phyloP scores from a whole-genome alignment of 106 monocot species.

The Dioscorea zingiberensis region DNA sequence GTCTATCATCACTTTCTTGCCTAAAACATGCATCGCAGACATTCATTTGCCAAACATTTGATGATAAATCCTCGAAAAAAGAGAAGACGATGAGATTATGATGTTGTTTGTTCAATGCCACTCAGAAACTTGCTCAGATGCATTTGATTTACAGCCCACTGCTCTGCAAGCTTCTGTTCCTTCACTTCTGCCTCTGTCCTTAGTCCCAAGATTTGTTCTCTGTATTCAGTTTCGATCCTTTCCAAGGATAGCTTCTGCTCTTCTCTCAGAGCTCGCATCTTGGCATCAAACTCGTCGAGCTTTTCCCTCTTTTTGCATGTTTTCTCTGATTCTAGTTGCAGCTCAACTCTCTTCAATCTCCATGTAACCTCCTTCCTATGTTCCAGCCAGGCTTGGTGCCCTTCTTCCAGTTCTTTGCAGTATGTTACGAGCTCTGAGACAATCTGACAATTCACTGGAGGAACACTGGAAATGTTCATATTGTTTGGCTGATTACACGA shows the following conservation, averaged over 20 bases:
- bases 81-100: too few species aligned
- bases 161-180: constrained; percentile 83
- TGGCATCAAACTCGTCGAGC: constrained; percentile 73
- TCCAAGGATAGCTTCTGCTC: constrained; percentile 52
- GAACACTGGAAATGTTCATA: background rate
- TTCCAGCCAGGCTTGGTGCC: constrained; percentile 48
- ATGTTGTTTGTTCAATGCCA: too few species aligned
- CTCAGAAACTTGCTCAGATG: constrained; percentile 46
- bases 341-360: constrained; percentile 68
- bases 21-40: too few species aligned
- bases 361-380: constrained; percentile 76
- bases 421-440: constrained; percentile 42
- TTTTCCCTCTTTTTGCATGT: constrained; percentile 59
- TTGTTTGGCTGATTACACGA: background rate
- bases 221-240: constrained; percentile 64
- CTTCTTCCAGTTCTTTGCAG: constrained; percentile 71
- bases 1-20: too few species aligned
- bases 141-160: constrained; percentile 71
- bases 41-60: too few species aligned
- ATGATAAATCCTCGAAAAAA: too few species aligned
- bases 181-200: constrained; percentile 71
- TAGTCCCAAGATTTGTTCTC: constrained; percentile 49
- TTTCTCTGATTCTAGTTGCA: constrained; percentile 84
- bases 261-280: constrained; percentile 53
- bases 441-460: constrained; percentile 6